Evolutionary conservation across 2,329 filamentous ascomycete genomes (phyloP).

Genomic region (Pestalotiopsis sp.): DNA sequence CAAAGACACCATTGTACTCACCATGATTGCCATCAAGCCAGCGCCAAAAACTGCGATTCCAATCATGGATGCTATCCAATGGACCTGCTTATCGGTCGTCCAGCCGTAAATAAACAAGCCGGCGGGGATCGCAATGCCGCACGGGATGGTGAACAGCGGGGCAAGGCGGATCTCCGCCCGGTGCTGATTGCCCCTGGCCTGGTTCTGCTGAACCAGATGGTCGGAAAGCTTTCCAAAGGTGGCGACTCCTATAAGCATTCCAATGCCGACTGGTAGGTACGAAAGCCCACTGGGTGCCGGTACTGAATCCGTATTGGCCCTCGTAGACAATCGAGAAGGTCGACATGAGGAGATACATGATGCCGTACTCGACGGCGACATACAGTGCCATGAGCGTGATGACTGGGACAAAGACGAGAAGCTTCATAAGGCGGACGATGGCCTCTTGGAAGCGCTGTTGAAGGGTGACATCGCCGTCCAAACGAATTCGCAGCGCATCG

Average conservation of each 20-base stretch:
- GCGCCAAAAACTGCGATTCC: too few relatives aligned
- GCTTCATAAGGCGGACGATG: constrained; percentile 37
- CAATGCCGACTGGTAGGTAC: constrained; percentile 30
- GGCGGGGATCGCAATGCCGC: constrained; percentile 36
- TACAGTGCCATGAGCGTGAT: constrained; percentile 35
- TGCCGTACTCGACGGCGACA: constrained; percentile 31
- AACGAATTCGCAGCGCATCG: too few relatives aligned
- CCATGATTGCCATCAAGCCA: too few relatives aligned
- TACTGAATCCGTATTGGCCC: constrained; percentile 38
- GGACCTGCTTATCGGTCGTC: constrained; percentile 43
- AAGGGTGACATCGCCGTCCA: too few relatives aligned
- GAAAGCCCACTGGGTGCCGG: constrained; percentile 35
- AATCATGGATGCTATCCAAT: constrained; percentile 50
- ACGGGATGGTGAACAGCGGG: constrained; percentile 35
- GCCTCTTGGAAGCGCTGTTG: constrained; percentile 12
- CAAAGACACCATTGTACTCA: too few relatives aligned
- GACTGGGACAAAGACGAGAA: constrained; percentile 38
- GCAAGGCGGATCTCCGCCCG: constrained; percentile 17
- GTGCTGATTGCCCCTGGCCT: constrained; percentile 31
- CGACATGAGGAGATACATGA: constrained; percentile 43
- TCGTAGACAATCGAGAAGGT: constrained; percentile 42
- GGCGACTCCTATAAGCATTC: constrained; percentile 36
- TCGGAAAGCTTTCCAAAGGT: constrained; percentile 27
- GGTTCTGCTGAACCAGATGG: constrained; percentile 37
- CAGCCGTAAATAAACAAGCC: constrained; percentile 52